phyloP scores from a whole-genome alignment of 164 flowering plant species.

The Chimonanthus praecox region DNA sequence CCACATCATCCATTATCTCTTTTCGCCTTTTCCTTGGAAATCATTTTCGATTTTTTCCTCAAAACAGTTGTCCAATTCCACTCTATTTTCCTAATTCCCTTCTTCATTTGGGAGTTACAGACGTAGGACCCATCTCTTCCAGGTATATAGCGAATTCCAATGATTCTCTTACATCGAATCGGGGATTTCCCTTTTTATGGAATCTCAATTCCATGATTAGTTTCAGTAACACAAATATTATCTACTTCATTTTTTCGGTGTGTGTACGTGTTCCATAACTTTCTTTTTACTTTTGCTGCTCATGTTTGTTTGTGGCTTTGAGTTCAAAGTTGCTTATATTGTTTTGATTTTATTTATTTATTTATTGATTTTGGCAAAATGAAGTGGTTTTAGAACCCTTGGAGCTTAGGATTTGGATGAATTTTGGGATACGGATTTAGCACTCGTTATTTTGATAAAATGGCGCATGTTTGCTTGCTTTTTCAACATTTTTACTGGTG shows the following conservation, averaged over 20 bases:
- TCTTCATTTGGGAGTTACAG: neutral
- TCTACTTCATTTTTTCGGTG: neutral
- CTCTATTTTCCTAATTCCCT: neutral
- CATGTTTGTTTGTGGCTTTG: neutral
- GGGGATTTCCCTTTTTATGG: neutral
- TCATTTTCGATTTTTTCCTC: neutral
- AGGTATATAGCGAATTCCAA: neutral
- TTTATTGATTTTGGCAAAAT: neutral
- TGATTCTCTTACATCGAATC: neutral
- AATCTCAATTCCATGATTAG: neutral
- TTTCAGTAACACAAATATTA: neutral
- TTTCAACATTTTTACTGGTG: no score
- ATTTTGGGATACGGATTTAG: neutral
- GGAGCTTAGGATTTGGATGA: neutral
- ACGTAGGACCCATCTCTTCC: neutral
- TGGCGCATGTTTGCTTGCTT: no score
- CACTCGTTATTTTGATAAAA: neutral
- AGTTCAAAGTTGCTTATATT: neutral
- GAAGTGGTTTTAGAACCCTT: neutral
- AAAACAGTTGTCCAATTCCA: neutral
- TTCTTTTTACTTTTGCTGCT: neutral
- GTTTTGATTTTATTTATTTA: neutral
- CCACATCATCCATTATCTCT: neutral
- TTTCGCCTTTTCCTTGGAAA: neutral
- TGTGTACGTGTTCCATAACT: neutral